Conservation (phyloP, 176 grass and related monocot genomes). For the Otatea glauca region DNA sequence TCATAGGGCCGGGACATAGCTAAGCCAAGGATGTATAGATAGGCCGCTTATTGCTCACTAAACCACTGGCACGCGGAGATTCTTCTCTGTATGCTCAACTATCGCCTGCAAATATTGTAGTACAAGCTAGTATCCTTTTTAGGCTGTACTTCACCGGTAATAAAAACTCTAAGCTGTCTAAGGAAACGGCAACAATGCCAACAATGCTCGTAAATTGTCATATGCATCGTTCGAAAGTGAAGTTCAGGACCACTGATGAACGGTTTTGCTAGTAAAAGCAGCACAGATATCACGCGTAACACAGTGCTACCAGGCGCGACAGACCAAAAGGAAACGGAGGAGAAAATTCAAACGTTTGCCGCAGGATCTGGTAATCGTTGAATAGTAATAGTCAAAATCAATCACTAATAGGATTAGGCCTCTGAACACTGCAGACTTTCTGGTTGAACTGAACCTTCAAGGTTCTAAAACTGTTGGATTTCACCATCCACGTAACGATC, state of each 20-base stretch:
- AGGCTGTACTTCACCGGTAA: constrained; percentile 34
- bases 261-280: constrained; percentile 37
- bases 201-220: constrained; percentile 1
- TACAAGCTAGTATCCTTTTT: constrained; percentile 32
- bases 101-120: neutral
- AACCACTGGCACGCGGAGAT: constrained; percentile 23
- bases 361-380: neutral
- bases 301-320: constrained; percentile 1
- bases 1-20: neutral
- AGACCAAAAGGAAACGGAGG: neutral
- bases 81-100: constrained; percentile 41
- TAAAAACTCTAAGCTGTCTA: constrained; percentile 16
- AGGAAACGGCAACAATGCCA: neutral
- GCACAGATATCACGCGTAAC: neutral
- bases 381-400: neutral
- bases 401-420: neutral
- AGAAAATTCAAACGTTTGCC: constrained; percentile 20
- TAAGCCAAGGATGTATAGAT: neutral
- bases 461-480: neutral
- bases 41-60: constrained; percentile 42
- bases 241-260: constrained; percentile 27
- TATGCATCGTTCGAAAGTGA: constrained; percentile 4
- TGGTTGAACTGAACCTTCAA: neutral
- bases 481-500: neutral
- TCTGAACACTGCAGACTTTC: neutral